These are phyloP conservation scores for Cryptococcus sp. DNA, from an alignment of 1,284 basidiomycete species.

Conservation along the genomic window DNA sequence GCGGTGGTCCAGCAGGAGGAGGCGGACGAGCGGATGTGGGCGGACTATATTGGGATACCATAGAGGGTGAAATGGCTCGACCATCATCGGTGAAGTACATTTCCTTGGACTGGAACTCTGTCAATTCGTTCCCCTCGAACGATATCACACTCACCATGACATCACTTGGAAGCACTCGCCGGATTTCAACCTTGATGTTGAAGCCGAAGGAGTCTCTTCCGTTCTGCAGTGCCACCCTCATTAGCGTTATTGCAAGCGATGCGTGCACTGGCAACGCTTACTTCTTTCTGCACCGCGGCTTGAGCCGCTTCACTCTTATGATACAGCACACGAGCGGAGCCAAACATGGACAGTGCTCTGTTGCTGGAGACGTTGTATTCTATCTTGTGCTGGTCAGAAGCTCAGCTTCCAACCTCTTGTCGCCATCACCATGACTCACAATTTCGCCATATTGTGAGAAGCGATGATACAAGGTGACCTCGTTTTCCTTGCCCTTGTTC, in stretches of 20 bases:
- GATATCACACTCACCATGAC: conserved; percentile 29
- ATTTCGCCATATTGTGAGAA: conserved; percentile 44
- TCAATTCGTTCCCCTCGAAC: neutral
- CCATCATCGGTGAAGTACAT: conserved; percentile 35
- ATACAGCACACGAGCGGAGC: conserved; percentile 37
- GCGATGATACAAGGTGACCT: conserved; percentile 23
- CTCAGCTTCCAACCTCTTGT: neutral
- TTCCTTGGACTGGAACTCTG: conserved; percentile 22
- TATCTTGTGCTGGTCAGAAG: neutral
- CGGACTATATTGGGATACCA: conserved; percentile 28
- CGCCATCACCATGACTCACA: conserved; percentile 14
- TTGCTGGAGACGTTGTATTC: conserved; percentile 1
- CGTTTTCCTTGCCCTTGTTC: conserved; percentile 31
- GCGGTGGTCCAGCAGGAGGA: no score
- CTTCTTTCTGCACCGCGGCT: conserved; percentile 35
- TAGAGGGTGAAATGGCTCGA: conserved; percentile 33
- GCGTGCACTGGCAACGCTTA: conserved; percentile 15
- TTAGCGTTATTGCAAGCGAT: neutral
- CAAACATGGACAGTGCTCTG: conserved; percentile 24
- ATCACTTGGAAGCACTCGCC: conserved; percentile 34
- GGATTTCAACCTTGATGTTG: conserved; percentile 28
- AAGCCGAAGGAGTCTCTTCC: conserved; percentile 34
- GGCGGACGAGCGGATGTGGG: no score
- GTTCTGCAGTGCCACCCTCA: conserved; percentile 15
- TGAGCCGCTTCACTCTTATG: conserved; percentile 22